A percentile compares a stretch with the other conserved stretches of the same genome.
Evolutionary conservation across 352 stramenopile species (phyloP).

Genomic region (Saprolegnia parasitica): DNA sequence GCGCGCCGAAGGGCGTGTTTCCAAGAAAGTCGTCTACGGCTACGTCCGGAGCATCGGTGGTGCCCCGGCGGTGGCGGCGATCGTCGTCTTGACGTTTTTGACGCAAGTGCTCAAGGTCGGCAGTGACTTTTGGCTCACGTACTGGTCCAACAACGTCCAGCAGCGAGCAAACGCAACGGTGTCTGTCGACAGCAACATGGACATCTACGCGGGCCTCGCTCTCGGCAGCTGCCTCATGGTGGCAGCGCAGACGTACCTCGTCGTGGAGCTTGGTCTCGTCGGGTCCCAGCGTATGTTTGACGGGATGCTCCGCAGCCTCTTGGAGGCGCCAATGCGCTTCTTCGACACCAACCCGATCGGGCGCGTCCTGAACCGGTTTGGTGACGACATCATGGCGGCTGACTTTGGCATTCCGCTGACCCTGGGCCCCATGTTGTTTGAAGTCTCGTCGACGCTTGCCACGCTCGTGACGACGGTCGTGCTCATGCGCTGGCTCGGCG

Average conservation of each 20-base stretch:
- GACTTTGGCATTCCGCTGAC: conserved; percentile 81
- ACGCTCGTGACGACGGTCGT: conserved; percentile 75
- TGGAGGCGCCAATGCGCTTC: conserved; percentile 80
- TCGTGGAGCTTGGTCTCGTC: conserved; percentile 41
- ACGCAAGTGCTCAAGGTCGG: conserved; percentile 25
- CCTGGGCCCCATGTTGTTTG: conserved; percentile 55
- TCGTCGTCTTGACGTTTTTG: not conserved
- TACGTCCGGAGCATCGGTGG: conserved; percentile 40
- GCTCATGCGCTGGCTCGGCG: conserved; percentile 77
- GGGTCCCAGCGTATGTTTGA: conserved; percentile 70
- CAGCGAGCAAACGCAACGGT: not conserved
- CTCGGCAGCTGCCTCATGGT: conserved; percentile 12
- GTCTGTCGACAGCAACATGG: conserved; percentile 30
- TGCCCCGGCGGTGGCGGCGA: conserved; percentile 1
- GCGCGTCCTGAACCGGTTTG: conserved; percentile 77
- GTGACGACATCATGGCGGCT: conserved; percentile 44
- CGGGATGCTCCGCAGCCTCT: conserved; percentile 50
- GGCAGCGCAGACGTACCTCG: not conserved
- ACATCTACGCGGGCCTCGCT: conserved; percentile 16
- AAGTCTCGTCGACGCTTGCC: conserved; percentile 69
- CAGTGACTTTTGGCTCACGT: conserved; percentile 21
- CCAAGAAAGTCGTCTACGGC: conserved; percentile 58
- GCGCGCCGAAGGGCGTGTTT: conserved; percentile 49
- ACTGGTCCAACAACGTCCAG: conserved; percentile 3
- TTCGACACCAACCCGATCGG: conserved; percentile 82